Percentiles rank a stretch among this genome's conserved stretches.
Evolutionary conservation across 345 rosid genomes (phyloP).

Genomic region (Cochlearia excelsa): DNA sequence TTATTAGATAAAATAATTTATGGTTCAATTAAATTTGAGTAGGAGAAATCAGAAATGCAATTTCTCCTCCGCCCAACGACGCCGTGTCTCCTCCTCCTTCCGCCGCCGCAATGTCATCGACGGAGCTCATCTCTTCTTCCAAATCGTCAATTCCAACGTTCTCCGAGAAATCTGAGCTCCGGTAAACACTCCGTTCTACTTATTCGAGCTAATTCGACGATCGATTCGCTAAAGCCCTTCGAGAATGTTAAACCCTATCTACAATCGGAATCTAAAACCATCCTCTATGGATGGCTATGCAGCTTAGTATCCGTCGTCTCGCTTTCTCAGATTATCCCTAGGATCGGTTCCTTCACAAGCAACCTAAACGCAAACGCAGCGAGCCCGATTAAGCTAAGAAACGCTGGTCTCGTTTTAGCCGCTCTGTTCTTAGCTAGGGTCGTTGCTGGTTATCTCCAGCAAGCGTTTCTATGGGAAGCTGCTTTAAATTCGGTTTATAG

Average conservation of each 20-base stretch:
- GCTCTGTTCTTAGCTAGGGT: slow-evolving; percentile 48
- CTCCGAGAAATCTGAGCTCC: slow-evolving; percentile 35
- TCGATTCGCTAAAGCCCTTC: slow-evolving; percentile 41
- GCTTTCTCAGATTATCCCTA: slow-evolving; percentile 67
- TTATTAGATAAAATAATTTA: neutral
- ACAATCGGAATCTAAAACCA: slow-evolving; percentile 49
- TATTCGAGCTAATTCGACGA: slow-evolving; percentile 13
- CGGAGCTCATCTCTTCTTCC: slow-evolving; percentile 20
- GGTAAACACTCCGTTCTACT: slow-evolving; percentile 21
- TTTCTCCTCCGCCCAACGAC: slow-evolving; percentile 28
- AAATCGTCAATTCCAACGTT: slow-evolving; percentile 23
- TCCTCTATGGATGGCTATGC: slow-evolving; percentile 82
- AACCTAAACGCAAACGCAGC: slow-evolving; percentile 30
- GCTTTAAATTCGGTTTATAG: slow-evolving; percentile 50
- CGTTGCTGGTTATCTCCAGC: slow-evolving; percentile 66
- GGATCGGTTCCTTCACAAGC: slow-evolving; percentile 52
- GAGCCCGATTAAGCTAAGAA: slow-evolving; percentile 34
- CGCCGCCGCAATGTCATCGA: slow-evolving; percentile 18
- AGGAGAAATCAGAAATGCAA: slow-evolving; percentile 15
- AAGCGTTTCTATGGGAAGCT: slow-evolving; percentile 83
- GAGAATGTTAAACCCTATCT: slow-evolving; percentile 54
- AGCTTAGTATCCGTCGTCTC: slow-evolving; percentile 69
- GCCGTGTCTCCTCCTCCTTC: slow-evolving; percentile 27
- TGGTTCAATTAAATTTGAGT: neutral
- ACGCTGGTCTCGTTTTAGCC: slow-evolving; percentile 43